phyloP scores from a whole-genome alignment of 2,329 filamentous ascomycete species.

The Huntiella abstrusa region DNA sequence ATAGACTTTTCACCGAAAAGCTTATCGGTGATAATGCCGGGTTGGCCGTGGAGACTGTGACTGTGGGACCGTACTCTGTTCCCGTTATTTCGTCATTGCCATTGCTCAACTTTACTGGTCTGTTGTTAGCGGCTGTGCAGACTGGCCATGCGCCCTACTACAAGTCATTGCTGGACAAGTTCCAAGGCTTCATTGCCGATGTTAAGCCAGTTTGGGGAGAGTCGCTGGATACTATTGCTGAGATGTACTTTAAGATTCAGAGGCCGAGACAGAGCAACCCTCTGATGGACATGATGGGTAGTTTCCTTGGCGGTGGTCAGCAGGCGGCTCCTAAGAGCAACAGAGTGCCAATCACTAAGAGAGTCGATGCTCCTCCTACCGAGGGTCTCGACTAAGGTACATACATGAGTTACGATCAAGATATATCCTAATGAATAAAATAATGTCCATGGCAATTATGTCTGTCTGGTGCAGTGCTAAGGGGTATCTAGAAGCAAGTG shows the following conservation, averaged over 20 bases:
- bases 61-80: slow-evolving; percentile 51
- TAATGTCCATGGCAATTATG: neutral
- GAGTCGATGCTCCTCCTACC: slow-evolving; percentile 30
- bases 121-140: slow-evolving; percentile 69
- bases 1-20: slow-evolving; percentile 40
- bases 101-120: slow-evolving; percentile 82
- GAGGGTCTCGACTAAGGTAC: slow-evolving; percentile 37
- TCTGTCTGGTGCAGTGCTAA: neutral
- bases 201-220: slow-evolving; percentile 54
- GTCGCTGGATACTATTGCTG: slow-evolving; percentile 67
- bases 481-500: neutral
- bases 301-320: slow-evolving; percentile 55
- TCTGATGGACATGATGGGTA: slow-evolving; percentile 95
- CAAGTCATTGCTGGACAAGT: slow-evolving; percentile 65
- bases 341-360: slow-evolving; percentile 25
- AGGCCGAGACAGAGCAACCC: slow-evolving; percentile 81
- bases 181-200: slow-evolving; percentile 61
- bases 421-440: neutral
- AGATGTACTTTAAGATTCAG: slow-evolving; percentile 92
- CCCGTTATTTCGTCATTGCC: slow-evolving; percentile 79
- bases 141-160: slow-evolving; percentile 62
- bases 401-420: neutral
- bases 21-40: slow-evolving; percentile 24
- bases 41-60: slow-evolving; percentile 65
- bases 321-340: slow-evolving; percentile 16